Percentiles rank a stretch among this genome's conserved stretches.
phyloP scores from a whole-genome alignment of 2,329 filamentous ascomycete species.

The Fusarium sp. region DNA sequence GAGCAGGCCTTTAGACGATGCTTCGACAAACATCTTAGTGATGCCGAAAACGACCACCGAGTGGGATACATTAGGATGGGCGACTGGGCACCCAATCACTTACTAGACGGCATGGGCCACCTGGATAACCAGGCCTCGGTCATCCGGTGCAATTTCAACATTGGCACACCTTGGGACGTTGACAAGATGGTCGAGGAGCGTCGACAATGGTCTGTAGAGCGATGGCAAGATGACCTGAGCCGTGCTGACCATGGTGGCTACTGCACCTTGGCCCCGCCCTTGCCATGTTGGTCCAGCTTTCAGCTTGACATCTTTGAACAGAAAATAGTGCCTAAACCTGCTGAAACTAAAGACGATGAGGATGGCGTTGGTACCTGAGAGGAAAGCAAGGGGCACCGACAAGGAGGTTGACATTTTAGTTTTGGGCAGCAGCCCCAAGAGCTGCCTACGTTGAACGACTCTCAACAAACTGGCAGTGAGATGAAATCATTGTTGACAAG shows the following conservation, averaged over 20 bases:
- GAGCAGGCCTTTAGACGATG: background rate
- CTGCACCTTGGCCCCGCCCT: background rate
- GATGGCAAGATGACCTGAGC: background rate
- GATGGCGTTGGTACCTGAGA: background rate
- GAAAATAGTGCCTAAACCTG: background rate
- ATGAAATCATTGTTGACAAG: background rate
- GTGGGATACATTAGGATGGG: no score
- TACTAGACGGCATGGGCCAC: background rate
- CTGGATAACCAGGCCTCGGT: background rate
- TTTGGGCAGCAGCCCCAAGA: background rate
- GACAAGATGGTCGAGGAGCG: background rate
- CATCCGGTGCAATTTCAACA: constrained; percentile 6
- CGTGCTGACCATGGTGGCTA: background rate
- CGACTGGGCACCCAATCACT: background rate
- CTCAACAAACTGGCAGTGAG: background rate
- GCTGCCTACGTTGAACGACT: background rate
- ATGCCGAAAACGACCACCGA: no score
- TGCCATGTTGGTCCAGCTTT: background rate
- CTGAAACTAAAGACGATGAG: background rate
- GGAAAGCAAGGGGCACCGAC: background rate
- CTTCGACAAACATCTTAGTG: background rate
- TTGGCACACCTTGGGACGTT: background rate
- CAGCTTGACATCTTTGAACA: background rate
- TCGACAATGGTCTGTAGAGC: background rate
- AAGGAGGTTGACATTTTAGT: background rate